Evolutionary conservation across 805 yeast genomes (phyloP).

Genomic region (Sungouiella thailandica): DNA sequence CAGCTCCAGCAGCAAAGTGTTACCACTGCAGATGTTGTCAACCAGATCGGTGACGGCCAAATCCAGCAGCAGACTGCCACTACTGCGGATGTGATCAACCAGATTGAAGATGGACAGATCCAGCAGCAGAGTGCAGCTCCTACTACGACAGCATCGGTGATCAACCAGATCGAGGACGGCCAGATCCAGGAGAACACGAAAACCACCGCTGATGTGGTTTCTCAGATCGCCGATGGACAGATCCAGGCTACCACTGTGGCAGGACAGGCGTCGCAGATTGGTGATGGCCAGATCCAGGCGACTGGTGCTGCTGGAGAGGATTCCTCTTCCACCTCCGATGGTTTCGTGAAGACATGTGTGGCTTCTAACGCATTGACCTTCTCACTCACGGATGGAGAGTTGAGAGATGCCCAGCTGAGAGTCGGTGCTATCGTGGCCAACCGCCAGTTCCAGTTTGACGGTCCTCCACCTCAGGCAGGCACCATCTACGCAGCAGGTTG

Average conservation of each 20-base stretch:
- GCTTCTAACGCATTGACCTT: slow-evolving; percentile 40
- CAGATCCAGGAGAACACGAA: slow-evolving; percentile 14
- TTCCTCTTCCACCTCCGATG: slow-evolving; percentile 1
- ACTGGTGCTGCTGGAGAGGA: not conserved
- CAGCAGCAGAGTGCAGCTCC: slow-evolving; percentile 19
- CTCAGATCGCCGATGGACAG: slow-evolving; percentile 18
- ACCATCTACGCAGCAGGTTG: slow-evolving; percentile 12
- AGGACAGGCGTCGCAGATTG: slow-evolving; percentile 32
- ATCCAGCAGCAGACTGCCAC: slow-evolving; percentile 18
- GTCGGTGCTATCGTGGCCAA: slow-evolving; percentile 9
- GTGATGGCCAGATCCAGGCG: slow-evolving; percentile 33
- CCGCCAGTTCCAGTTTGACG: slow-evolving; percentile 9
- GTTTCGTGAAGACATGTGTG: slow-evolving; percentile 11
- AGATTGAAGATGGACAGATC: slow-evolving; percentile 19
- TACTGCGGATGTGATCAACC: slow-evolving; percentile 22
- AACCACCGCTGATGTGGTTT: slow-evolving; percentile 14
- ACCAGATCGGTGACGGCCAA: slow-evolving; percentile 35
- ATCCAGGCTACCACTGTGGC: slow-evolving; percentile 23
- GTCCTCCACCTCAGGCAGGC: slow-evolving; percentile 39
- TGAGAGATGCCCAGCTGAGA: slow-evolving; percentile 6
- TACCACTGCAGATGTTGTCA: slow-evolving; percentile 16
- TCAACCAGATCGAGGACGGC: slow-evolving; percentile 43
- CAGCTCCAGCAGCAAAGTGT: slow-evolving; percentile 4
- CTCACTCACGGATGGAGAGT: slow-evolving; percentile 31
- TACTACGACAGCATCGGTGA: slow-evolving; percentile 41